Percentiles rank a stretch among this genome's conserved stretches.
phyloP scores from a whole-genome alignment of 2,329 filamentous ascomycete species.

The Cadophora sp. region DNA sequence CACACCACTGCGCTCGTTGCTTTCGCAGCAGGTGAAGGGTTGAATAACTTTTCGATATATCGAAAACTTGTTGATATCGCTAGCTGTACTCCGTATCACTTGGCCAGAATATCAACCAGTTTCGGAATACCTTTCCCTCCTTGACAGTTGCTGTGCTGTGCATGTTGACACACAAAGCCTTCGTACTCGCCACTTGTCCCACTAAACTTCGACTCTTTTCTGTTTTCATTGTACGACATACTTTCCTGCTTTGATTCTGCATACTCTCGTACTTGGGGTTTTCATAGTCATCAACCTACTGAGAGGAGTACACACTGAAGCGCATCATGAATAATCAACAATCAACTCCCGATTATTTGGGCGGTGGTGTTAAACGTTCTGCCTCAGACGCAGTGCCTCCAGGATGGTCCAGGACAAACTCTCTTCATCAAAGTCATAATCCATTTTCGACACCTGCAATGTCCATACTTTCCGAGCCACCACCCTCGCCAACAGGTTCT shows the following conservation, averaged over 20 bases:
- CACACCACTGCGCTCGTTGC: background rate
- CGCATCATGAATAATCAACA: background rate
- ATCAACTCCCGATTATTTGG: background rate
- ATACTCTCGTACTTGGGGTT: background rate
- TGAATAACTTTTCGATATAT: background rate
- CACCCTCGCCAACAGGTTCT: background rate
- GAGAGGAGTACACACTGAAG: background rate
- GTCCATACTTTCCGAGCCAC: background rate
- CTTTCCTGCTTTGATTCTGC: too few relatives aligned
- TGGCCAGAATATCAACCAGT: background rate
- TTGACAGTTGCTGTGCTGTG: background rate
- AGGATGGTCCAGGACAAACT: background rate
- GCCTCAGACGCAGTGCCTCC: background rate
- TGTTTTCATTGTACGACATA: background rate
- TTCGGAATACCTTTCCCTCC: background rate
- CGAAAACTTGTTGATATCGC: background rate
- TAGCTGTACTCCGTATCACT: background rate
- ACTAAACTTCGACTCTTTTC: background rate
- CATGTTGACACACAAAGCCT: too few relatives aligned
- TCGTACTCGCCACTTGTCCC: background rate
- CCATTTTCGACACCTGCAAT: slow-evolving; percentile 9
- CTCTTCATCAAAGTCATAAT: background rate
- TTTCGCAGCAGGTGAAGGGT: background rate
- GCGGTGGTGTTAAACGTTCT: background rate
- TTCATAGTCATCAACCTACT: background rate